These are phyloP conservation scores for Kluyveromyces marxianus DNA, from an alignment of 1,139 yeast genomes.

Conservation along the genomic window DNA sequence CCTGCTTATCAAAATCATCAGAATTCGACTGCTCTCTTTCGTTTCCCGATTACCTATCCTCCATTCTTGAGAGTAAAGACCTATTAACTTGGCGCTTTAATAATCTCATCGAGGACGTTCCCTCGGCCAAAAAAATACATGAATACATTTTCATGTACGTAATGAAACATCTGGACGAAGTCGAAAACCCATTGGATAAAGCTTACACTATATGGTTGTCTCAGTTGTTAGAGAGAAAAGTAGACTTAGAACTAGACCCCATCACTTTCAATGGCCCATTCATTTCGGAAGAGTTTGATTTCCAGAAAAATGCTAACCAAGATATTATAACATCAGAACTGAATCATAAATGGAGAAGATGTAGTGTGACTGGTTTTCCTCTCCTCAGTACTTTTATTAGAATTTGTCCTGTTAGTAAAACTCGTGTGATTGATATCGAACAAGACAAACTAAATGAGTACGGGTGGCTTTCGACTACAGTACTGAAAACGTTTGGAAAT, in stretches of 20 bases:
- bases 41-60: conserved; percentile 22
- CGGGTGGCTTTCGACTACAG: conserved; percentile 30
- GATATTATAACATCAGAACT: conserved; percentile 23
- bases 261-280: conserved; percentile 24
- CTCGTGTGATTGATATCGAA: conserved; percentile 30
- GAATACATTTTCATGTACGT: conserved; percentile 26
- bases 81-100: conserved; percentile 20
- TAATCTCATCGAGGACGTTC: conserved; percentile 23
- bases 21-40: conserved; percentile 11
- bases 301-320: conserved; percentile 13
- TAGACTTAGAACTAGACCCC: conserved; percentile 8
- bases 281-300: conserved; percentile 29
- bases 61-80: conserved; percentile 16
- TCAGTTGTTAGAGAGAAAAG: conserved; percentile 11
- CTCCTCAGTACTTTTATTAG: conserved; percentile 30
- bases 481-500: conserved; percentile 20
- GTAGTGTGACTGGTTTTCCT: conserved; percentile 33
- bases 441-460: conserved; percentile 25
- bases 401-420: conserved; percentile 32
- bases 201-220: conserved; percentile 26
- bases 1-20: background rate
- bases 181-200: conserved; percentile 27
- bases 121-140: conserved; percentile 22
- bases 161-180: conserved; percentile 11
- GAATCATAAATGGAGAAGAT: conserved; percentile 32